Evolutionary conservation across 768 basidiomycete genomes (phyloP), one percentile per base, ranked within the genome.

Genomic region (Calvatia gigantea): DNA sequence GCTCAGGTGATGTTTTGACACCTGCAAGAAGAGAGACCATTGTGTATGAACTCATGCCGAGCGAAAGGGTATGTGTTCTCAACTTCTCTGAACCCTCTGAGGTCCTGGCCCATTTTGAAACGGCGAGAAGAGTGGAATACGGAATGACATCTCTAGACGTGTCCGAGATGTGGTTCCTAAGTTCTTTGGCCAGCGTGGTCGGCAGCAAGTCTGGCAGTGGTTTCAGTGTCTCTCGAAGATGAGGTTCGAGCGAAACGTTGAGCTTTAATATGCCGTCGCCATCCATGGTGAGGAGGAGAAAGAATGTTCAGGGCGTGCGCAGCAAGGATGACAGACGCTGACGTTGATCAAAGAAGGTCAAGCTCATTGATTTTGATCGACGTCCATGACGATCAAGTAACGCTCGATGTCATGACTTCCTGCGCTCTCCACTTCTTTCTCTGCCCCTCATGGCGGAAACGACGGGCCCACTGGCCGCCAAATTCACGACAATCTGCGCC

Each of bases 1-100:
- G 81, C 56, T 88, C 83, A 19, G 91, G 91, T 5, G 89, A 89
- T n/a, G 90, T 86, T 41, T 77, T 81, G 5, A 85, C 78, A 33
- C 91, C 91, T 14, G 91, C 89, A 4, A 94, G 81, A 32, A 94
- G 73, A 17, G 89, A 72, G 35, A 91, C 71, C 83, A 90, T 91
- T 5, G 77, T 72, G 65, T 89, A 92, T 12, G 78, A 73, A 19
- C 71, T 70, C 4, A 82, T 71, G 55, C 83, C 69, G 44, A 91
- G 71, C 1, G 74, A 69, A 46, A 70, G 63, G 43, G 72, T 70
- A 32, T 66, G 62, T 28, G 17, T 27, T 3, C 25, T 6, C 49
- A 82, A 72, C 46, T 66, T 61, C 11, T 64, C 59, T 32, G 60
- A 64, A 6, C 83, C 88, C 43, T 70, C 69, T 4, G 71, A 61